These are phyloP conservation scores for Leucoagaricus sp. DNA, from an alignment of 1,284 basidiomycete species.

Conservation along the genomic window DNA sequence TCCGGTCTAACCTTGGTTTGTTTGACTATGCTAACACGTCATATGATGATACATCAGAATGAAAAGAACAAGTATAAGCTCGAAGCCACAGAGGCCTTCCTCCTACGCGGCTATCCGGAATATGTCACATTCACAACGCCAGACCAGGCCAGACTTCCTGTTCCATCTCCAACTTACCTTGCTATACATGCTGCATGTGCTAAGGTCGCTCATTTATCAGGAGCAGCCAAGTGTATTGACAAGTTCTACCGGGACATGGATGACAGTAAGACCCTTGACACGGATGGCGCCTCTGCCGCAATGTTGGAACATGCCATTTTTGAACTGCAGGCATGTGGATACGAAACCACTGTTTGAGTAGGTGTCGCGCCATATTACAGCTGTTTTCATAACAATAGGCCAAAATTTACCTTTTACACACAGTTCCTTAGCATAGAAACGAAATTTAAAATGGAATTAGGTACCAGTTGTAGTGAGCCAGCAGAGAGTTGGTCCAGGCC, in stretches of 20 bases:
- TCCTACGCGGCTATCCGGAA: constrained; percentile 17
- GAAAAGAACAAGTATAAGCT: constrained; percentile 20
- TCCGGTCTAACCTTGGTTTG: not conserved
- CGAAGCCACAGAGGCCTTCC: not conserved
- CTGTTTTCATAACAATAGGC: too few relatives aligned
- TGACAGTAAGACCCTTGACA: constrained; percentile 29
- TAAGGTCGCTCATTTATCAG: constrained; percentile 37
- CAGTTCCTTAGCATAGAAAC: too few relatives aligned
- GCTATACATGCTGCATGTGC: constrained; percentile 37
- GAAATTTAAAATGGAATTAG: too few relatives aligned
- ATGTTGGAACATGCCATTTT: constrained; percentile 20
- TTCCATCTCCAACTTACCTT: constrained; percentile 28
- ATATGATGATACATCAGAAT: not conserved
- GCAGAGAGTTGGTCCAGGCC: too few relatives aligned
- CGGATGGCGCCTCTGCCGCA: constrained; percentile 22
- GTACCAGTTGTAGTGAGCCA: too few relatives aligned
- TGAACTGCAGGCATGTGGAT: too few relatives aligned
- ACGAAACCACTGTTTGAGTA: too few relatives aligned
- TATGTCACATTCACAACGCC: constrained; percentile 24
- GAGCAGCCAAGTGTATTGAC: constrained; percentile 34
- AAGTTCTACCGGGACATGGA: constrained; percentile 30
- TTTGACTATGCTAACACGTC: not conserved
- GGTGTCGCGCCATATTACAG: too few relatives aligned
- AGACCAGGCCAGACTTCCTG: constrained; percentile 20
- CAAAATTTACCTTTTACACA: too few relatives aligned